phyloP scores from a whole-genome alignment of 257 asterid species.

The Forsythia viridissima region DNA sequence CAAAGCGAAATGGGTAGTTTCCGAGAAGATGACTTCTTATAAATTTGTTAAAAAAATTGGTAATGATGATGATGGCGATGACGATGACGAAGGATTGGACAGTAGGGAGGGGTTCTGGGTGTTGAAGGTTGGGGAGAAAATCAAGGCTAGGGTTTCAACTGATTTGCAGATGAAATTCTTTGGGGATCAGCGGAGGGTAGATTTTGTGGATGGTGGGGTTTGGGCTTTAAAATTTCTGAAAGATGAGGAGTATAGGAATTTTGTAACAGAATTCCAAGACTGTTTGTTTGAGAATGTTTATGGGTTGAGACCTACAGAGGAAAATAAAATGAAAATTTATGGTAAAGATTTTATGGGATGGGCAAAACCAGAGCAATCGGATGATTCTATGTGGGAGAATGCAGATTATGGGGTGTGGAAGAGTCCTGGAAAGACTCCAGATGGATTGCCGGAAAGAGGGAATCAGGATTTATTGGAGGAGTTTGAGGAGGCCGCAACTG shows the following conservation, averaged over 20 bases:
- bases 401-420: conserved; percentile 88
- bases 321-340: conserved; percentile 69
- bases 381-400: conserved; percentile 94
- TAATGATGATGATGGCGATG: conserved; percentile 38
- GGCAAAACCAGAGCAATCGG: conserved; percentile 84
- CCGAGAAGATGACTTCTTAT: conserved; percentile 58
- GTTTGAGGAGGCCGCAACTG: conserved; percentile 84
- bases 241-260: conserved; percentile 77
- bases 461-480: conserved; percentile 81
- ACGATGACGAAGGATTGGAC: conserved; percentile 48
- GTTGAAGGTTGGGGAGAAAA: conserved; percentile 70
- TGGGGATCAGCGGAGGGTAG: conserved; percentile 95
- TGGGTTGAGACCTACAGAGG: conserved; percentile 75
- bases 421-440: conserved; percentile 49
- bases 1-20: conserved; percentile 80
- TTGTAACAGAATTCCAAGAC: conserved; percentile 73
- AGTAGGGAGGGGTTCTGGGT: conserved; percentile 75
- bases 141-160: conserved; percentile 69
- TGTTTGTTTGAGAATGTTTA: conserved; percentile 89
- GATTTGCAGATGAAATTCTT: conserved; percentile 86
- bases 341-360: conserved; percentile 93
- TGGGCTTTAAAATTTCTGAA: conserved; percentile 83
- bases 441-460: conserved; percentile 45
- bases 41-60: conserved; percentile 57
- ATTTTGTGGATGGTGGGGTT: conserved; percentile 87